Evolutionary conservation across 345 rosid genomes (phyloP).

Genomic region (Gossypium australe): DNA sequence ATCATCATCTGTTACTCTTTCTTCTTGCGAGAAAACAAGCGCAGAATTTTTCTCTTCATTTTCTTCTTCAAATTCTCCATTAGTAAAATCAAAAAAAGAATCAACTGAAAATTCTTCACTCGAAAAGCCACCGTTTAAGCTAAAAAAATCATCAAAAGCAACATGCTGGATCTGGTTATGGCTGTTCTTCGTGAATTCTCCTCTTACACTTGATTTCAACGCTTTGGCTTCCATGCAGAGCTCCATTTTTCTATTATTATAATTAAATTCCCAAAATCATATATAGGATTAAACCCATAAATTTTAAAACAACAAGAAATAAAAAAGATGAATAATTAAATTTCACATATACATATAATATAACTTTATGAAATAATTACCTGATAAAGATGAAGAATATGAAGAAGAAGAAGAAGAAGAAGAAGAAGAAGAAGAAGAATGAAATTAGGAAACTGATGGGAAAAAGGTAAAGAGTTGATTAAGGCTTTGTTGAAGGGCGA

Average conservation of each 20-base stretch:
- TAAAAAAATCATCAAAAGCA: conserved; percentile 30
- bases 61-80: conserved; percentile 27
- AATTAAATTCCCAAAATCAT: background rate
- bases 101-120: conserved; percentile 67
- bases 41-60: conserved; percentile 35
- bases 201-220: conserved; percentile 46
- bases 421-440: background rate
- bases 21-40: conserved; percentile 35
- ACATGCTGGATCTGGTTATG: conserved; percentile 21
- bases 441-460: conserved; percentile 11
- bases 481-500: conserved; percentile 36
- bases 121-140: conserved; percentile 19
- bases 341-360: background rate
- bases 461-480: conserved; percentile 3
- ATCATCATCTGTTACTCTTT: conserved; percentile 35
- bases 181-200: conserved; percentile 28
- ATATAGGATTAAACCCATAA: background rate
- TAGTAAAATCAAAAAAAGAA: conserved; percentile 49
- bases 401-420: no score
- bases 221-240: conserved; percentile 57
- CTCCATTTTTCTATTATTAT: conserved; percentile 29
- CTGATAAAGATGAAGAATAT: conserved; percentile 10
- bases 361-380: conserved; percentile 3
- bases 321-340: background rate
- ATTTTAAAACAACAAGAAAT: background rate